These are phyloP conservation scores for Claviceps paspali DNA, from an alignment of 2,329 filamentous ascomycete species.

Conservation along the genomic window DNA sequence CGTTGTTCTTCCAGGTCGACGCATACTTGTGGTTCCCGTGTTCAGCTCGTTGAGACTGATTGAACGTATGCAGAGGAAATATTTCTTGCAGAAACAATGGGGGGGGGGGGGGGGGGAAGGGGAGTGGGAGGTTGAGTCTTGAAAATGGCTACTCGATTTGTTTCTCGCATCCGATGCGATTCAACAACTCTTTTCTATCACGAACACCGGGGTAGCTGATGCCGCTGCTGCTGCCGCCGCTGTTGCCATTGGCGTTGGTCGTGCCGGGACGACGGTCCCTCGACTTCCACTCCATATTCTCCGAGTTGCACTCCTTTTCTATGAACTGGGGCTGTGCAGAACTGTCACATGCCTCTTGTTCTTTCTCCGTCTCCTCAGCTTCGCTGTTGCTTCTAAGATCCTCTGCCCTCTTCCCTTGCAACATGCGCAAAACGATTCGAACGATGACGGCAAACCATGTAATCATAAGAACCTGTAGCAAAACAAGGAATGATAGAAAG, in stretches of 20 bases:
- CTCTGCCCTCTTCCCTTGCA: not conserved
- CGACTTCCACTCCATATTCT: not conserved
- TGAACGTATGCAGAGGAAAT: too few species aligned
- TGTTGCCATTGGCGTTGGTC: not conserved
- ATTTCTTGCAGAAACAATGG: too few species aligned
- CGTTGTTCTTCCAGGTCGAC: too few species aligned
- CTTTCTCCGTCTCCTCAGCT: not conserved
- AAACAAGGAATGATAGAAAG: conserved; percentile 63
- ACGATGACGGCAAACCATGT: not conserved
- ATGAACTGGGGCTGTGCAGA: not conserved
- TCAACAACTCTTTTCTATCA: conserved; percentile 17
- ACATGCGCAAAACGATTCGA: not conserved
- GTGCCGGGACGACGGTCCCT: not conserved
- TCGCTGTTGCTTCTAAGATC: not conserved
- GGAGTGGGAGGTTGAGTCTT: too few species aligned
- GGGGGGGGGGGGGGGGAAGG: too few species aligned
- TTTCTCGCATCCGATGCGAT: conserved; percentile 1
- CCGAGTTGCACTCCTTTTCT: not conserved
- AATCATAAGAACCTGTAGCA: conserved; percentile 53
- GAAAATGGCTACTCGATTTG: not conserved
- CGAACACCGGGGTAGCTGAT: conserved; percentile 68
- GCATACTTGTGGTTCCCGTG: too few species aligned
- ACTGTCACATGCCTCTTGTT: not conserved
- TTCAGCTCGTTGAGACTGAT: too few species aligned
- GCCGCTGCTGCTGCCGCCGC: not conserved